Percentiles rank a stretch among this genome's conserved stretches.
Evolutionary conservation across 805 yeast genomes (phyloP).

Genomic region (Wickerhamiella allomyrinae): DNA sequence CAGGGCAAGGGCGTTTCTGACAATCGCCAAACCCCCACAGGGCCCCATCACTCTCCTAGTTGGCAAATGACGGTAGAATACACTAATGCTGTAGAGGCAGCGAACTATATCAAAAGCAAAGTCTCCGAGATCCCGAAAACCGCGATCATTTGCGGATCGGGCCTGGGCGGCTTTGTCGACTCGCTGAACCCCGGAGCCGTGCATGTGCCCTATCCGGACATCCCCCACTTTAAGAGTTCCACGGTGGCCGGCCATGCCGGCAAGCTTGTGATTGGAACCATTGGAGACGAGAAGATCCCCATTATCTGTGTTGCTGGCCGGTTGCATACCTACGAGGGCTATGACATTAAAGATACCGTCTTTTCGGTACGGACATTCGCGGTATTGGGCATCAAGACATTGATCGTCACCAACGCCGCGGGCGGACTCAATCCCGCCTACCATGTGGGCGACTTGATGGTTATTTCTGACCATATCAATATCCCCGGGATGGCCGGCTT

Average conservation of each 20-base stretch:
- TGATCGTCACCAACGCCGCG: constrained; percentile 90
- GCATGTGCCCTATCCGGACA: constrained; percentile 45
- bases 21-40: too few relatives aligned
- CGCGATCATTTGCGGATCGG: constrained; percentile 87
- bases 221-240: constrained; percentile 69
- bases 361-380: constrained; percentile 73
- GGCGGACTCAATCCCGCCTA: constrained; percentile 65
- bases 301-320: constrained; percentile 92
- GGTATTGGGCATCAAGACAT: constrained; percentile 41
- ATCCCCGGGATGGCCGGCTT: constrained; percentile 81
- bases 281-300: constrained; percentile 55
- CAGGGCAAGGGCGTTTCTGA: too few relatives aligned
- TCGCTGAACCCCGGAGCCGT: constrained; percentile 30
- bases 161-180: constrained; percentile 72
- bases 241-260: constrained; percentile 92
- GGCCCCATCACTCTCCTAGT: too few relatives aligned
- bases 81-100: constrained; percentile 13
- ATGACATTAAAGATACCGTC: constrained; percentile 64
- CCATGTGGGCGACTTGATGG: constrained; percentile 81
- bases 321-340: constrained; percentile 85
- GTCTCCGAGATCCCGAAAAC: constrained; percentile 37
- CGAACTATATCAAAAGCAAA: constrained; percentile 9
- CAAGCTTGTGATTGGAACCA: constrained; percentile 58
- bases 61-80: constrained; percentile 6
- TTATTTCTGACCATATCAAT: constrained; percentile 77